phyloP scores from a whole-genome alignment of 768 basidiomycete species.

The Suillus hirtellus region DNA sequence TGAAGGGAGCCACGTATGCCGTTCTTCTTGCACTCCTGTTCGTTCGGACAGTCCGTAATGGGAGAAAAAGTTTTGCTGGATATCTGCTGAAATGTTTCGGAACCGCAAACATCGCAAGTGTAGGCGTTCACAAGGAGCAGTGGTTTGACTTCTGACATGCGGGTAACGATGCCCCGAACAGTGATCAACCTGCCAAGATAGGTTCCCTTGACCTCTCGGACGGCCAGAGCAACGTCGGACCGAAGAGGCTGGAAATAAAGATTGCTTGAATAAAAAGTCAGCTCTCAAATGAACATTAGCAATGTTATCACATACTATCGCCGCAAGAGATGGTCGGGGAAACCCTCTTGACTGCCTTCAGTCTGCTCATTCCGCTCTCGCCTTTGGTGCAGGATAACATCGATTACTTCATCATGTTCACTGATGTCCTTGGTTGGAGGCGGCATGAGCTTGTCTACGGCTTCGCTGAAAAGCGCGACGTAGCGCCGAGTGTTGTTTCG shows the following conservation, averaged over 20 bases:
- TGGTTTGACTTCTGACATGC: slow-evolving; percentile 98
- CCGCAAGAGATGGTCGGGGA: slow-evolving; percentile 88
- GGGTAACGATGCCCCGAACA: slow-evolving; percentile 96
- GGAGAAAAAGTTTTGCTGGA: slow-evolving; percentile 89
- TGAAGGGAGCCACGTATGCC: slow-evolving; percentile 86
- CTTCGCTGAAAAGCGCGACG: slow-evolving; percentile 83
- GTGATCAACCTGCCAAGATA: slow-evolving; percentile 94
- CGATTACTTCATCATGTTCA: slow-evolving; percentile 92
- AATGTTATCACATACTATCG: slow-evolving; percentile 75
- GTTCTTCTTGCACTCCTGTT: slow-evolving; percentile 83
- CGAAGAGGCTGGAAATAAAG: slow-evolving; percentile 89
- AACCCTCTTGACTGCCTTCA: slow-evolving; percentile 71
- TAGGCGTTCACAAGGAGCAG: slow-evolving; percentile 97
- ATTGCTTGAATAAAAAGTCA: slow-evolving; percentile 56
- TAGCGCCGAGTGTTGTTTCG: slow-evolving; percentile 88
- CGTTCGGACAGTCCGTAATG: slow-evolving; percentile 84
- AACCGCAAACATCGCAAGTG: slow-evolving; percentile 96
- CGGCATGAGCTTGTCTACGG: slow-evolving; percentile 89
- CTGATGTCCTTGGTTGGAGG: slow-evolving; percentile 86
- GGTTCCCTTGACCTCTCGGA: slow-evolving; percentile 83
- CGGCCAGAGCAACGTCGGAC: slow-evolving; percentile 78
- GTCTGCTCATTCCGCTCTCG: slow-evolving; percentile 83
- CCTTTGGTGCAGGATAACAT: slow-evolving; percentile 94
- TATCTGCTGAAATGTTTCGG: slow-evolving; percentile 98
- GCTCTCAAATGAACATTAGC: not conserved